Evolutionary conservation across 2,329 filamentous ascomycete genomes (phyloP), one percentile per base, ranked within the genome.

Genomic region (Ilyonectria robusta): DNA sequence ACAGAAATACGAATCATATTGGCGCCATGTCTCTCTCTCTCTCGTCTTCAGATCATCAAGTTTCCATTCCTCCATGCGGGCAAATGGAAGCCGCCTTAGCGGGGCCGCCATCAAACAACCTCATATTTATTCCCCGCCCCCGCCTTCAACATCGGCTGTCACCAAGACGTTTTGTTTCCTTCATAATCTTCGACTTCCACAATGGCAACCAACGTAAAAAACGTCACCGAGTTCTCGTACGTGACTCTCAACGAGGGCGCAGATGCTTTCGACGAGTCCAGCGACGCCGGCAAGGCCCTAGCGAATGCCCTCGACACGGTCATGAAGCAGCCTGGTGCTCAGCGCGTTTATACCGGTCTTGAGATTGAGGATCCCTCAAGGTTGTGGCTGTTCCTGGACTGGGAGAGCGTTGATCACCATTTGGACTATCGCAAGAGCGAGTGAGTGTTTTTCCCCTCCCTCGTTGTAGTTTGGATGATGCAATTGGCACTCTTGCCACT

Each of bases 361-460:
- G 66, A 75, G 21, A 51, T 76, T 56, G 75, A 78, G 62, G 69
- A 75, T 21, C 73, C 76, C 13, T 65, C 65, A 0, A 74, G 64
- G 1, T 3, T 74, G 1, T 76, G 76, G 76, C 7, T 74, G 1
- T 76, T 77, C 15, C 31, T 77, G 4, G 76, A 77, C 17, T 75
- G 74, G 76, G 70, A 78, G 19, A 68, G 37, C 2, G 8, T 71
- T 0, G 67, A 75, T 0, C 61, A 73, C 23, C 75, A 75, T 35
- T 2, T 57, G 3, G 65, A 68, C 1, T 76, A 75, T 8, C 61
- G 65, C 2, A 68, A 71, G 29, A 65, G 42, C 17, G 53, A 70
- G 75, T 75, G 3, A 26, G 72, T 65, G 5, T 17, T 19, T 26
- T 31, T 8, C 6, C 15, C 6, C 17, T 6, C 15, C 40, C 15